Percentiles rank a stretch among this genome's conserved stretches.
Conservation (phyloP, 2,329 filamentous ascomycete genomes). For the Cordyceps cicadae region DNA sequence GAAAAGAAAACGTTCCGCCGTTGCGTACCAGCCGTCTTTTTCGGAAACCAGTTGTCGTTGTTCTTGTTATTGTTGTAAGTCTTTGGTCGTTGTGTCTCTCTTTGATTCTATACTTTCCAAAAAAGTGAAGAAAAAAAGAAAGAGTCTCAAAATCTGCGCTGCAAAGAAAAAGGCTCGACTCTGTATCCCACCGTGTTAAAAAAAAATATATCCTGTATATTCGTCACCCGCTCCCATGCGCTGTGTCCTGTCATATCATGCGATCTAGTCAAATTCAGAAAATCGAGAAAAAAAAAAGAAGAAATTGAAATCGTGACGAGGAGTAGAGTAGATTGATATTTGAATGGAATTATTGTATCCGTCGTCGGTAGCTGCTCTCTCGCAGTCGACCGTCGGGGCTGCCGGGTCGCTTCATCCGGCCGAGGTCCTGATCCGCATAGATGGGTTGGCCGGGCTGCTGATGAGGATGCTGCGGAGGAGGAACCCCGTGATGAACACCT, state of each 20-base stretch:
- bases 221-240: not conserved
- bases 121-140: not conserved
- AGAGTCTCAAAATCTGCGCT: not conserved
- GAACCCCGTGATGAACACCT: not conserved
- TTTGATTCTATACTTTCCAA: not conserved
- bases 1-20: conserved; percentile 1
- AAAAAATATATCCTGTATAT: not conserved
- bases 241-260: not conserved
- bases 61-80: not conserved
- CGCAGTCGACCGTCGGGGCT: conserved; percentile 38
- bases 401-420: conserved; percentile 39
- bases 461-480: not conserved
- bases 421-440: conserved; percentile 1
- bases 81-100: not conserved
- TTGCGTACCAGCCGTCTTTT: conserved; percentile 8
- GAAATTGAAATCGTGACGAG: not conserved
- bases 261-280: not conserved
- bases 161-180: conserved; percentile 1
- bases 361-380: conserved; percentile 38
- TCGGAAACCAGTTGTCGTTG: conserved; percentile 6
- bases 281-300: not conserved
- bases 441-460: not conserved
- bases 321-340: not conserved
- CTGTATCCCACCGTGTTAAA: not conserved
- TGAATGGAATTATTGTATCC: conserved; percentile 19